Conservation (phyloP, 352 stramenopile genomes). For the Phytopythium mirpurense region DNA sequence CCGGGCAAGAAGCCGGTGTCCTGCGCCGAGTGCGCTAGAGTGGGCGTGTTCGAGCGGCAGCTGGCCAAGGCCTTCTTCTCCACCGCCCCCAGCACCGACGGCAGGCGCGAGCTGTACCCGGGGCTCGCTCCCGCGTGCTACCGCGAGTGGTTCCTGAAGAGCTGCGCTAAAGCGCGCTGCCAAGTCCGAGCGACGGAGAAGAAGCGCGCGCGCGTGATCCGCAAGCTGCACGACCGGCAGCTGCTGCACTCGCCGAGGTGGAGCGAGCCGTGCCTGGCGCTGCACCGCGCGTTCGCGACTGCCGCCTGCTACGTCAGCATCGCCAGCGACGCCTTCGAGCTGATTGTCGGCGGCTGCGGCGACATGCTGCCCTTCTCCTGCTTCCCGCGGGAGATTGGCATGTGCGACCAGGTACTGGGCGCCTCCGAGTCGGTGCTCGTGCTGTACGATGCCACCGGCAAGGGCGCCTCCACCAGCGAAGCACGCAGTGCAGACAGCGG, state of each 20-base stretch:
- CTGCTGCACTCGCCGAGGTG: conserved; percentile 21
- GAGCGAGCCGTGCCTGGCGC: conserved; percentile 7
- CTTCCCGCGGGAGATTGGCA: conserved; percentile 22
- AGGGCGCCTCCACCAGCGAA: neutral
- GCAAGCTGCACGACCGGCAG: conserved; percentile 15
- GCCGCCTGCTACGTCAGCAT: conserved; percentile 17
- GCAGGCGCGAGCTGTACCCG: conserved; percentile 15
- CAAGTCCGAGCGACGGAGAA: conserved; percentile 8
- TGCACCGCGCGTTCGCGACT: conserved; percentile 5
- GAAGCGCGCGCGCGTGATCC: conserved; percentile 14
- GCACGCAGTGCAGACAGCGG: too few species aligned
- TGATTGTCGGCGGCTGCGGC: conserved; percentile 18
- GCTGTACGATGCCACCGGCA: conserved; percentile 4
- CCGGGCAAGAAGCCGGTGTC: conserved; percentile 1
- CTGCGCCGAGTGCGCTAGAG: conserved; percentile 17
- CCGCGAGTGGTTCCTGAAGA: conserved; percentile 15
- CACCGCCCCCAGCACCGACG: conserved; percentile 2
- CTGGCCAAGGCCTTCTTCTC: conserved; percentile 18
- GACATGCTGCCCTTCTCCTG: conserved; percentile 22
- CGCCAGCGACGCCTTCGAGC: conserved; percentile 7
- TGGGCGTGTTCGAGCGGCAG: conserved; percentile 11
- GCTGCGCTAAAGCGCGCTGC: conserved; percentile 2
- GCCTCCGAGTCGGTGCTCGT: conserved; percentile 9
- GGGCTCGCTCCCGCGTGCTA: conserved; percentile 14
- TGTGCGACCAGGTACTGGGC: conserved; percentile 22